A percentile compares a stretch with the other conserved stretches of the same genome.
These are phyloP conservation scores for Tulasnella sp. DNA, from an alignment of 768 basidiomycete species.

Conservation along the genomic window DNA sequence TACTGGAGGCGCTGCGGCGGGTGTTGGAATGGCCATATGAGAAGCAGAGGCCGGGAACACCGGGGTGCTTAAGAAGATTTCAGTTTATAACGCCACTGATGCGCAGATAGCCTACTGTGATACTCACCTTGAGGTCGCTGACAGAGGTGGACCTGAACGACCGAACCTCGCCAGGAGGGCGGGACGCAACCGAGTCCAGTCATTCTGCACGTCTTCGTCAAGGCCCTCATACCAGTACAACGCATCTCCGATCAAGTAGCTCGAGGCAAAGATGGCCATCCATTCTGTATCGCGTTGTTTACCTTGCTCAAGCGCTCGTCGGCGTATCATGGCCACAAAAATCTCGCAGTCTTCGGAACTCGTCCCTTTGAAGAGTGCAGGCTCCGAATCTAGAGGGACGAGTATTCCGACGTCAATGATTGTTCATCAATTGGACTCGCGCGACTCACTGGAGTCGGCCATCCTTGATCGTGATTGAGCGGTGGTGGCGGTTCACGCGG, in stretches of 20 bases:
- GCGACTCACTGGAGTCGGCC: too few relatives aligned
- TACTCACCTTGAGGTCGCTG: neutral
- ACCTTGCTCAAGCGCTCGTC: neutral
- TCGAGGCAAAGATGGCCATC: neutral
- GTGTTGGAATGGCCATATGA: neutral
- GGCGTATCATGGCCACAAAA: neutral
- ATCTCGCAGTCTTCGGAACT: neutral
- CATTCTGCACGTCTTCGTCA: neutral
- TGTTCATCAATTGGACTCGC: too few relatives aligned
- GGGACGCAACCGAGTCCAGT: conserved; percentile 4
- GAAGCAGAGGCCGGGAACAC: neutral
- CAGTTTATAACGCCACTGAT: too few relatives aligned
- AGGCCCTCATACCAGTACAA: conserved; percentile 7
- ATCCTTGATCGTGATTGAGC: too few relatives aligned
- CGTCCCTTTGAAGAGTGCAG: too few relatives aligned
- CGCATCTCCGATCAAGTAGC: conserved; percentile 10
- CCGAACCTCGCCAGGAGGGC: neutral
- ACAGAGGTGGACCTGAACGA: neutral
- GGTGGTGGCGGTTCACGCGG: too few relatives aligned
- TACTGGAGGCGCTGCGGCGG: neutral
- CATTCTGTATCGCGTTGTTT: neutral
- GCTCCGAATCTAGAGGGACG: too few relatives aligned
- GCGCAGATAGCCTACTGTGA: too few relatives aligned
- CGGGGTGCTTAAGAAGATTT: neutral
- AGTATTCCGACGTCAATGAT: too few relatives aligned